A percentile compares a stretch with the other conserved stretches of the same genome.
Evolutionary conservation across 495 filamentous ascomycete genomes (phyloP).

Genomic region (Penicillium roqueforti): DNA sequence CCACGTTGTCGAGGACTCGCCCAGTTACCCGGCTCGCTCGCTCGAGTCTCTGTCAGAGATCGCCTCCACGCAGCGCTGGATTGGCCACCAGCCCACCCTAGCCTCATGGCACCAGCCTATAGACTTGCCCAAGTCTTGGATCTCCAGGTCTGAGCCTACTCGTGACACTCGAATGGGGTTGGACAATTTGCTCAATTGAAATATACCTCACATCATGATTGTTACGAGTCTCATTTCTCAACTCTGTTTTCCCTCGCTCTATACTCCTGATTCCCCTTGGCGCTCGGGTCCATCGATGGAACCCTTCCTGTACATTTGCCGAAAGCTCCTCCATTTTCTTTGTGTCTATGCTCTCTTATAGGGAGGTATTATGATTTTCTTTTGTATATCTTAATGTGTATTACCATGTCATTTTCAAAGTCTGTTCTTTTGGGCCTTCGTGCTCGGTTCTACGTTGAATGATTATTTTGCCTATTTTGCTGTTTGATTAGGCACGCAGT

Average conservation of each 20-base stretch:
- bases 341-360: slow-evolving; percentile 27
- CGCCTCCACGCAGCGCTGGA: slow-evolving; percentile 32
- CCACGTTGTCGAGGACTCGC: slow-evolving; percentile 29
- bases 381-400: slow-evolving; percentile 42
- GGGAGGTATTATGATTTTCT: slow-evolving; percentile 20
- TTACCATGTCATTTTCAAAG: slow-evolving; percentile 27
- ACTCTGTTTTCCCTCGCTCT: slow-evolving; percentile 10
- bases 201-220: slow-evolving; percentile 6
- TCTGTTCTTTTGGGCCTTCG: slow-evolving; percentile 12
- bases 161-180: slow-evolving; percentile 48
- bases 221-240: slow-evolving; percentile 14
- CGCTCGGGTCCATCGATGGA: slow-evolving; percentile 7
- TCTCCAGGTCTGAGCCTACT: slow-evolving; percentile 21
- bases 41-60: slow-evolving; percentile 32
- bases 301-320: slow-evolving; percentile 32
- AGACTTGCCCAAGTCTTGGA: slow-evolving; percentile 24
- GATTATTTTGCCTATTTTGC: slow-evolving; percentile 8
- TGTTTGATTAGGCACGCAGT: neutral
- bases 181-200: slow-evolving; percentile 33
- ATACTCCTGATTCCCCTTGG: slow-evolving; percentile 24
- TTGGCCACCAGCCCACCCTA: slow-evolving; percentile 28
- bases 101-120: slow-evolving; percentile 31
- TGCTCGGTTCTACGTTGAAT: slow-evolving; percentile 4
- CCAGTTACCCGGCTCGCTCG: slow-evolving; percentile 21
- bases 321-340: slow-evolving; percentile 21